Base-by-base conservation (phyloP, 75 land plant genomes). In the Larix kaempferi region DNA sequence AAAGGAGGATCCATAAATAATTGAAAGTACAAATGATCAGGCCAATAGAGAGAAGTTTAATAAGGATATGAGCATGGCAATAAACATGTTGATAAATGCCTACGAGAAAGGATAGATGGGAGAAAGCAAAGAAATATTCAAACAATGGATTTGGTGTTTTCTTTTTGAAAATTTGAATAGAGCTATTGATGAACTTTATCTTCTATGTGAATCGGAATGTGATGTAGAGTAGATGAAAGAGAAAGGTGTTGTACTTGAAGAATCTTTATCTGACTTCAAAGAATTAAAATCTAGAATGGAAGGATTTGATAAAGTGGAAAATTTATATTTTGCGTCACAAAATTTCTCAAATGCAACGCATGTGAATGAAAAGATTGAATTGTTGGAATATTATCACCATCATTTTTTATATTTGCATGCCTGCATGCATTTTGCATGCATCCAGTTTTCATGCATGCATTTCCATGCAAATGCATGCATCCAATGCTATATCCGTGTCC, bases 121-220 rank as follows among this genome's bases (percentile, higher is more conserved):
- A 13, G 93, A 90, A 76, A 86, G 94, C 79, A 96, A 94, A 85
- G 97, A 92, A 82, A 83, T 94, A 76, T 96, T 96, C 82, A 87
- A 95, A 72, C 82, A 96, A 62, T 90, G 93, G 67, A 87, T 96
- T 33, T 96, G 99, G 99, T 92, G 95, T 71, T 94, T 90, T 76
- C 86, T 96, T 15, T 96, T 96, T 92, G 97, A 92, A 80, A 96
- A 94, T 74, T 84, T 96, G 63, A 96, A 90, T 80, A 80, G 99
- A 79, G 94, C 97, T 41, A 86, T 96, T 25, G 97, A 96, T 85
- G 94, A 96, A 84, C 95, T 96, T 66, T 96, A 96, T 74, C 94
- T 94, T 76, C 85, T 96, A 12, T 96, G 97, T 81, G 95, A 96
- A 84, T 87, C 94, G 25, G 98, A 96, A 78, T 94, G 91, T 79